Conservation (phyloP, 352 stramenopile species). For the Phytophthora boehmeriae region DNA sequence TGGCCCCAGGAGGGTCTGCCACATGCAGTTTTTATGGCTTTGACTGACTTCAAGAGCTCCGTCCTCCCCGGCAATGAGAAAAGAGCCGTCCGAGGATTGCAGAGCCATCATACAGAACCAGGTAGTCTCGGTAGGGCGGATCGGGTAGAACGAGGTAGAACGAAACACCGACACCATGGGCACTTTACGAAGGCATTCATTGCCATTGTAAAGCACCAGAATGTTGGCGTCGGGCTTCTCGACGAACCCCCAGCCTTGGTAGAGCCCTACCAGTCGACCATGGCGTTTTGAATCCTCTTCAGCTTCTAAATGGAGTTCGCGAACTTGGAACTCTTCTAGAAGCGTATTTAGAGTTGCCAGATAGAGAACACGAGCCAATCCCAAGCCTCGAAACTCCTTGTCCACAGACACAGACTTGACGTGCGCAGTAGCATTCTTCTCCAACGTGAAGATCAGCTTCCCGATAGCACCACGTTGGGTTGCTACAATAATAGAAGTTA, state of each 20-base stretch:
- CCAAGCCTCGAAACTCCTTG: constrained; percentile 67
- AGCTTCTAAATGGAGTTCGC: constrained; percentile 58
- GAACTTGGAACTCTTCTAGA: constrained; percentile 59
- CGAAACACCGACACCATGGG: constrained; percentile 69
- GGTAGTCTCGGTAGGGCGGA: constrained; percentile 45
- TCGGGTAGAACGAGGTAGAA: constrained; percentile 47
- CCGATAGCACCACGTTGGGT: constrained; percentile 64
- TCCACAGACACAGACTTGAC: constrained; percentile 82
- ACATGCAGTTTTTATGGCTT: constrained; percentile 52
- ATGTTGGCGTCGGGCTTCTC: constrained; percentile 63
- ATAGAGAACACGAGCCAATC: constrained; percentile 79
- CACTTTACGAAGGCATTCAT: constrained; percentile 85
- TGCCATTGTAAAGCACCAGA: constrained; percentile 86
- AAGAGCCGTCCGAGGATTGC: constrained; percentile 66
- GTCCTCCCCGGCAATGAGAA: constrained; percentile 70
- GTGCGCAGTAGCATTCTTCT: constrained; percentile 59
- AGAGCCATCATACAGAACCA: constrained; percentile 87
- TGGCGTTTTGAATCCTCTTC: constrained; percentile 72
- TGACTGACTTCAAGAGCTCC: constrained; percentile 54
- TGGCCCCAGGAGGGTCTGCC: constrained; percentile 72
- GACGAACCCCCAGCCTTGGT: constrained; percentile 72
- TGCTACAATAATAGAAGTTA: constrained; percentile 24
- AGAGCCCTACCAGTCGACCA: constrained; percentile 70
- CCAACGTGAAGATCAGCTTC: constrained; percentile 85
- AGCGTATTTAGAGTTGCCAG: constrained; percentile 75